phyloP scores from a whole-genome alignment of 2,329 filamentous ascomycete genomes.

The Akanthomyces uredinophilus region DNA sequence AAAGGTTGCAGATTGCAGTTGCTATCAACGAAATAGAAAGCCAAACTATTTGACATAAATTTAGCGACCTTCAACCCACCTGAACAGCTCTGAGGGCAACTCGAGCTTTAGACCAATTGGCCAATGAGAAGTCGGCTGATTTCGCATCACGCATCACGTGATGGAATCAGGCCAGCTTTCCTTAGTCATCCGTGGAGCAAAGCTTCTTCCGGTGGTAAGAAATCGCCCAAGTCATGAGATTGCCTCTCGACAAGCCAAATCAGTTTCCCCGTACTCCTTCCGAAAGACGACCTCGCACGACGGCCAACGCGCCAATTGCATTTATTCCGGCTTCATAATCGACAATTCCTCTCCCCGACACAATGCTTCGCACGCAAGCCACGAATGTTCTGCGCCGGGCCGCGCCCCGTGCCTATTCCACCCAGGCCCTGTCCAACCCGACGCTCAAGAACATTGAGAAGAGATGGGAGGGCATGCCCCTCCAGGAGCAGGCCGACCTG shows the following conservation, averaged over 20 bases:
- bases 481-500: constrained; percentile 97
- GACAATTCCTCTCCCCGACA: constrained; percentile 21
- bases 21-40: not conserved
- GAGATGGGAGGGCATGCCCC: constrained; percentile 96
- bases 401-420: constrained; percentile 52
- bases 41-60: not conserved
- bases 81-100: not conserved
- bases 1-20: not conserved
- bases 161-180: constrained; percentile 9
- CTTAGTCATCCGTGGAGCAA: constrained; percentile 22
- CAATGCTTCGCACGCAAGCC: constrained; percentile 52
- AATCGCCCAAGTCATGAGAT: constrained; percentile 27
- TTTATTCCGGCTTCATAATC: constrained; percentile 16
- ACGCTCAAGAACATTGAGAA: constrained; percentile 98
- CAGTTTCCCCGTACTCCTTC: constrained; percentile 20
- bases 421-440: constrained; percentile 95
- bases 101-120: constrained; percentile 5
- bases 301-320: constrained; percentile 31
- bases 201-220: constrained; percentile 20
- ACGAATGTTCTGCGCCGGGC: constrained; percentile 49
- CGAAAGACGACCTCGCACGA: constrained; percentile 17
- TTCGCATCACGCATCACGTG: constrained; percentile 18
- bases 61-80: not conserved
- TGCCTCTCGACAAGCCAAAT: constrained; percentile 19
- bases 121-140: constrained; percentile 19